Evolutionary conservation across 495 filamentous ascomycete species (phyloP), one percentile per base, ranked within the genome.

Genomic region (Bombardia bombarda): DNA sequence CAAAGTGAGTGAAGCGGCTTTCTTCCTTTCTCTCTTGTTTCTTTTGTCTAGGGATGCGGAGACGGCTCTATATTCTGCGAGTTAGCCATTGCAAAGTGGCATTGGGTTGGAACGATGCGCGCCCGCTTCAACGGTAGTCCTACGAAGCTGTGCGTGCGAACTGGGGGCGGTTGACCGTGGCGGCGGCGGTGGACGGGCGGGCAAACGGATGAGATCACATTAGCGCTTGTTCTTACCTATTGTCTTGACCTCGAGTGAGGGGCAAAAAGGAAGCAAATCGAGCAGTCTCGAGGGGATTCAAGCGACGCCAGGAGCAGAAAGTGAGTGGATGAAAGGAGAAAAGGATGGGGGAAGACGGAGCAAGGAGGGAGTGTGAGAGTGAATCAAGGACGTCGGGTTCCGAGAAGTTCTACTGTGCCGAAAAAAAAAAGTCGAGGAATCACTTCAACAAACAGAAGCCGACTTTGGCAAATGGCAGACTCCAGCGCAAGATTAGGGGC

Each of bases 181-280:
- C n/a, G n/a, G n/a, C n/a, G n/a, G n/a, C n/a, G n/a, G n/a, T n/a
- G n/a, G n/a, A n/a, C n/a, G n/a, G n/a, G n/a, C n/a, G n/a, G n/a
- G n/a, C n/a, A n/a, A n/a, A n/a, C n/a, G n/a, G n/a, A n/a, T n/a
- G n/a, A n/a, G n/a, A n/a, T n/a, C n/a, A n/a, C n/a, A n/a, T n/a
- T n/a, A n/a, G n/a, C n/a, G n/a, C n/a, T n/a, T n/a, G n/a, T n/a
- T n/a, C n/a, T n/a, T n/a, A n/a, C n/a, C 17, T 22, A 26, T 13
- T 7, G 28, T 20, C 32, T 35, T 19, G 46, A 46, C 49, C 16
- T 47, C 48, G 46, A 52, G 45, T 26, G 49, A 51, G 49, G 52
- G 45, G 44, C 41, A 55, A 33, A 10, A n/a, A n/a, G n/a, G 32
- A 5, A 33, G 32, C 32, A 33, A 30, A 33, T 33, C 32, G 14